Conservation (phyloP, 2,329 filamentous ascomycete species). For the Talaromyces sp. region DNA sequence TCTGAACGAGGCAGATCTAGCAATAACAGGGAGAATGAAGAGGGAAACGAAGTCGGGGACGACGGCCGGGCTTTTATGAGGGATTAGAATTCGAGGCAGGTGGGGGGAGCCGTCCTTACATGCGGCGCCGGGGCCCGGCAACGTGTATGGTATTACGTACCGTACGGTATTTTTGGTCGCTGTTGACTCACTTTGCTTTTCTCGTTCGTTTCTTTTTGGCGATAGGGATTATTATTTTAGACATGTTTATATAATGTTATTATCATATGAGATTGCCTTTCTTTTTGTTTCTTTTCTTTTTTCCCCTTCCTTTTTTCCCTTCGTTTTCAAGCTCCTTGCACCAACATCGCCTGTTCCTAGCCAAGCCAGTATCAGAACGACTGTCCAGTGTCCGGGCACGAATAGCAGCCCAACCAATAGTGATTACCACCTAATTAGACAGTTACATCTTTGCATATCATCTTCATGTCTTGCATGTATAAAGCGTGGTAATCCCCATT, state of each 20-base stretch:
- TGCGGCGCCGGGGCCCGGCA: background rate
- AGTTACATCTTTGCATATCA: background rate
- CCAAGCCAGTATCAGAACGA: too few relatives aligned
- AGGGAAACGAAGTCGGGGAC: background rate
- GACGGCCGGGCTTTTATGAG: background rate
- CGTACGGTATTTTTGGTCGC: background rate
- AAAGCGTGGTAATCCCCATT: background rate
- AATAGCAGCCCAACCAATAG: background rate
- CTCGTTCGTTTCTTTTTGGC: background rate
- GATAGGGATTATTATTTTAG: too few relatives aligned
- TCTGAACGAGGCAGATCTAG: background rate
- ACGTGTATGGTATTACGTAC: background rate
- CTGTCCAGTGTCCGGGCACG: background rate
- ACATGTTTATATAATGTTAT: too few relatives aligned
- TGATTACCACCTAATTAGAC: background rate
- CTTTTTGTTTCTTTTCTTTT: too few relatives aligned
- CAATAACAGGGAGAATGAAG: conserved; percentile 6
- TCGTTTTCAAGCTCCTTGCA: background rate
- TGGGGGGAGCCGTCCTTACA: conserved; percentile 1
- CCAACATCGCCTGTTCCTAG: background rate
- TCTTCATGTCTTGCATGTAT: background rate
- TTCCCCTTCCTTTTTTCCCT: background rate
- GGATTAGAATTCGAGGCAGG: background rate
- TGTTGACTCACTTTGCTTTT: background rate
- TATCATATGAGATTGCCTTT: too few relatives aligned